A percentile compares a stretch with the other conserved stretches of the same genome.
phyloP scores from a whole-genome alignment of 192 early-diverging fungal species.

The Umbelopsis sp. region DNA sequence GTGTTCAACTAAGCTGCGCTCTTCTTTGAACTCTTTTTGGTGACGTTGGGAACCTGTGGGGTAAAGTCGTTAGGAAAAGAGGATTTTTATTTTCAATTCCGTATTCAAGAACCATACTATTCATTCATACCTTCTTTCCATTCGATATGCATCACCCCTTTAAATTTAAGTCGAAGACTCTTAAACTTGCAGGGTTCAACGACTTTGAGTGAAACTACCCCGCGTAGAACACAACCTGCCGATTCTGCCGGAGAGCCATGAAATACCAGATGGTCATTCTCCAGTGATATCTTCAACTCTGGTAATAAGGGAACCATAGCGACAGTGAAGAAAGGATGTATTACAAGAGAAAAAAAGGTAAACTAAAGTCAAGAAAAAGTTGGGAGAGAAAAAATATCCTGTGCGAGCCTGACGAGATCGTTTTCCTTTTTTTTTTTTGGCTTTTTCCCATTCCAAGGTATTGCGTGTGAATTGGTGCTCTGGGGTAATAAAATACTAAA shows the following conservation, averaged over 20 bases:
- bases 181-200: slow-evolving; percentile 48
- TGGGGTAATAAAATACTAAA: background rate
- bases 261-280: slow-evolving; percentile 32
- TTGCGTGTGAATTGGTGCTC: background rate
- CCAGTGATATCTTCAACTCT: slow-evolving; percentile 31
- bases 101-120: background rate
- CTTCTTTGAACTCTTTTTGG: slow-evolving; percentile 27
- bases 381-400: background rate
- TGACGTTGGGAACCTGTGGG: background rate
- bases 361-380: background rate
- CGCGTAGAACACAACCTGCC: slow-evolving; percentile 49
- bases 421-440: background rate
- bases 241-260: slow-evolving; percentile 37
- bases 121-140: slow-evolving; percentile 40
- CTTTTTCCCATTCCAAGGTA: background rate
- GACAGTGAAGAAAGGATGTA: background rate
- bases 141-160: slow-evolving; percentile 49
- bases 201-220: slow-evolving; percentile 46
- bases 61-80: background rate
- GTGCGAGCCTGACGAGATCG: background rate
- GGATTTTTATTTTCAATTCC: background rate
- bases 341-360: background rate
- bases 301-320: slow-evolving; percentile 3
- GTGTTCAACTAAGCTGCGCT: slow-evolving; percentile 47
- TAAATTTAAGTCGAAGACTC: slow-evolving; percentile 46